phyloP scores from a whole-genome alignment of 352 stramenopile species.

The Globisporangium apiculatum region DNA sequence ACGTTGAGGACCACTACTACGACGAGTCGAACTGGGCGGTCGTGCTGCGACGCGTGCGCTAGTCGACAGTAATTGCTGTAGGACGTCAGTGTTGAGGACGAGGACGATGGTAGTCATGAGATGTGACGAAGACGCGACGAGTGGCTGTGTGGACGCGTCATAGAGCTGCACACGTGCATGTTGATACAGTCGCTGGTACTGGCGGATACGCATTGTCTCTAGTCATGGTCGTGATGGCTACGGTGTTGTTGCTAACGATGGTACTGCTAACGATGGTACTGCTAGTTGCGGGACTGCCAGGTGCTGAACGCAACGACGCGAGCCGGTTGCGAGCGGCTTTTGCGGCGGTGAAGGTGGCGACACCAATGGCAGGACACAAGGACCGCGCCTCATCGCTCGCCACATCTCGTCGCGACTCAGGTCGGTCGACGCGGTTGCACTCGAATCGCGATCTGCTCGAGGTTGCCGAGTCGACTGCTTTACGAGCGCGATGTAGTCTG shows the following conservation, averaged over 20 bases:
- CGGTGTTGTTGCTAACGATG: not conserved
- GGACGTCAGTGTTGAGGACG: too few relatives aligned
- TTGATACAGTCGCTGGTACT: not conserved
- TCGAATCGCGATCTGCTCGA: not conserved
- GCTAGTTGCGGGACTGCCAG: not conserved
- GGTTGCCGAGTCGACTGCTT: slow-evolving; percentile 8
- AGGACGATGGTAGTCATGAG: too few relatives aligned
- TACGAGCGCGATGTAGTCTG: slow-evolving; percentile 42
- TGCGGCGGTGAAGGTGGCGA: not conserved
- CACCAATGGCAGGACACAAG: not conserved
- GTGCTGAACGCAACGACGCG: not conserved
- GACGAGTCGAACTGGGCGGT: slow-evolving; percentile 87
- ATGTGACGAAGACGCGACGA: too few relatives aligned
- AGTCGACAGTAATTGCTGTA: not conserved
- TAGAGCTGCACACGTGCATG: not conserved
- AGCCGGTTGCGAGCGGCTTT: not conserved
- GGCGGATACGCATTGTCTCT: too few relatives aligned
- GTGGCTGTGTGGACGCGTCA: too few relatives aligned
- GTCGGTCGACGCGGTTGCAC: not conserved
- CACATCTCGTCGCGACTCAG: slow-evolving; percentile 21
- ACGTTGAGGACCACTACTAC: slow-evolving; percentile 75
- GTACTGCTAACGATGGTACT: not conserved
- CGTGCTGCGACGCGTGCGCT: slow-evolving; percentile 41
- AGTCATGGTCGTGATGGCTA: too few relatives aligned
- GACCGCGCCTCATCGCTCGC: slow-evolving; percentile 21